Evolutionary conservation across 805 yeast genomes (phyloP), one percentile per base, ranked within the genome.

Genomic region (Candida ulmi): DNA sequence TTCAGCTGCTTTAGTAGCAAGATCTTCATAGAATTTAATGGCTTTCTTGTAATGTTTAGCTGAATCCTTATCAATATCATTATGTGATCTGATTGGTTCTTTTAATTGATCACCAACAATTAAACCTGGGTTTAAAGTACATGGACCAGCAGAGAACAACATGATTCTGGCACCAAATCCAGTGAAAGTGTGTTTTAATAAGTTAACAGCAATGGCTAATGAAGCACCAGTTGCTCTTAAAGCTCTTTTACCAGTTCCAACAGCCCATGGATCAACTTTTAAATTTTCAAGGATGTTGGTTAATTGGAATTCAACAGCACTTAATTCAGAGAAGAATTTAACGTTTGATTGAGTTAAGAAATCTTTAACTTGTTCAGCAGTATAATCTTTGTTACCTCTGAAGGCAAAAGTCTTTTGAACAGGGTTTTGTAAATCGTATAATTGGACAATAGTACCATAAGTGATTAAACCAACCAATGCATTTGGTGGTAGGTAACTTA

Each of bases 31-130:
- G 51, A 65, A 79, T 35, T 60, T 56, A 35, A 61, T 63, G 5
- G 78, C 76, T 16, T 41, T 56, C 36, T 67, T 67, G 39, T 80
- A 86, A 60, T 88, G 95, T 57, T 82, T 82, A 40, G 96, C 95
- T 36, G 74, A 64, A 54, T 91, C 97, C 50, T 88, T 81, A 61
- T 93, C 98, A 50, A 93, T 86, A 61, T 93, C 99, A 56, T 85
- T 87, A 65, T 93, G 99, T 8, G 99, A 93, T 70, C 99, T 80
- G 53, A 93, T 84, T 36, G 99, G 96, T 64, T 93, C 99, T 60
- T 86, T 85, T 60, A 93, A 74, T 61, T 88, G 93, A 18, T 83
- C 79, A 33, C 91, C 87, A 23, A 93, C 99, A 50, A 93, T 88
- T 60, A 86, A 69, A 52, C 99, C 99, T 11, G 99, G 98, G 34